Conservation (phyloP, 108 stramenopile genomes). For the Conticribra weissflogii region DNA sequence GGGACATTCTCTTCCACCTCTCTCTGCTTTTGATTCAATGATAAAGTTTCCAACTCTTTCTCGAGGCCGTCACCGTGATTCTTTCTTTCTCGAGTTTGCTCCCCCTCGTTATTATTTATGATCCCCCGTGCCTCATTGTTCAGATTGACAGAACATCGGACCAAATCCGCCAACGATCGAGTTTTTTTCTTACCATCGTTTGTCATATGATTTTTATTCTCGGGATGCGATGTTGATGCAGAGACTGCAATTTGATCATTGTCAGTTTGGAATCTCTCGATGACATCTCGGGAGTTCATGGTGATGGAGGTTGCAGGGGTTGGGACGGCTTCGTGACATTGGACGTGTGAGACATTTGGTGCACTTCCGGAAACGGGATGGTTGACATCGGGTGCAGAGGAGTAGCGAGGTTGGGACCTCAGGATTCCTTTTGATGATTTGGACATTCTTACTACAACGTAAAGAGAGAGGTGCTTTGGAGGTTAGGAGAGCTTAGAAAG, state of each 20-base stretch:
- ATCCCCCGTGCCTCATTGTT: conserved; percentile 15
- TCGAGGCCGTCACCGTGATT: background rate
- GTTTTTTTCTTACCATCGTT: background rate
- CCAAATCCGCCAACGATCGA: conserved; percentile 36
- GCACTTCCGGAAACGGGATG: background rate
- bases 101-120: background rate
- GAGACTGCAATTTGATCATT: background rate
- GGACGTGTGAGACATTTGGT: background rate
- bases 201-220: background rate
- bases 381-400: conserved; percentile 1
- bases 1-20: background rate
- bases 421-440: conserved; percentile 20
- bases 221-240: background rate
- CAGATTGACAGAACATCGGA: conserved; percentile 12
- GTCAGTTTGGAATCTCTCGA: background rate
- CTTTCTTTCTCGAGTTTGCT: conserved; percentile 10
- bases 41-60: conserved; percentile 6
- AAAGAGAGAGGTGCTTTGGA: no score
- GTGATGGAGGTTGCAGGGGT: background rate
- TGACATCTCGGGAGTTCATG: background rate
- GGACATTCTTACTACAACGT: no score
- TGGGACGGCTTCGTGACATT: background rate
- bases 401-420: conserved; percentile 19
- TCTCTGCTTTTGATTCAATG: background rate
- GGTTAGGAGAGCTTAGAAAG: no score